Conservation (phyloP, 352 stramenopile species). For the Phytophthora litchii region DNA sequence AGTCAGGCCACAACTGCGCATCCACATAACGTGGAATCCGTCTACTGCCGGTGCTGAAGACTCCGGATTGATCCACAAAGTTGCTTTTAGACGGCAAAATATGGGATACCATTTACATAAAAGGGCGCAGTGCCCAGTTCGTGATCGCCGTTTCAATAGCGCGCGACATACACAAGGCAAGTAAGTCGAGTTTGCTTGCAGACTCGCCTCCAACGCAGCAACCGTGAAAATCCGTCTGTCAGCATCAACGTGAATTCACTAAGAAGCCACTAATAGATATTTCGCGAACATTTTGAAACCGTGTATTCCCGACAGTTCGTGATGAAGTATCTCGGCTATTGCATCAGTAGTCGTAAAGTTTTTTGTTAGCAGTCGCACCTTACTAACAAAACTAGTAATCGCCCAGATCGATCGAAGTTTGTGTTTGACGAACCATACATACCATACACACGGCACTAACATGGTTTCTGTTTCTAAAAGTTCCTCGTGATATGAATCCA, state of each 20-base stretch:
- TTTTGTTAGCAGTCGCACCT: background rate
- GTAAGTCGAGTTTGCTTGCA: conserved; percentile 1
- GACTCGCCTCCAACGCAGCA: background rate
- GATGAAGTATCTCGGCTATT: background rate
- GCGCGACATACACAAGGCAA: conserved; percentile 3
- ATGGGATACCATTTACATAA: conserved; percentile 4
- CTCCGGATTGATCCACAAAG: background rate
- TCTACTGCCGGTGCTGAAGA: background rate
- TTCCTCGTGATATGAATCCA: background rate
- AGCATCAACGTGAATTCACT: background rate
- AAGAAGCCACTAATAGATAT: background rate
- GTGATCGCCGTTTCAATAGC: conserved; percentile 3
- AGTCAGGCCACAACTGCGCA: background rate
- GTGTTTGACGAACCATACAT: background rate
- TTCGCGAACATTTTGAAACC: background rate
- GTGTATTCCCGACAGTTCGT: background rate
- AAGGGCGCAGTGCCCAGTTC: conserved; percentile 7
- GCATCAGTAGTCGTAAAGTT: background rate
- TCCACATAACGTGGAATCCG: conserved; percentile 1
- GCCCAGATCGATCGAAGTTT: no score
- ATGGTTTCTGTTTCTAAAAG: background rate
- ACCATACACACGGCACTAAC: background rate
- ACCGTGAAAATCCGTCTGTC: background rate
- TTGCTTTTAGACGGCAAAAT: conserved; percentile 3
- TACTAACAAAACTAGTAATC: no score